These are phyloP conservation scores for Cladosporium sp. DNA, from an alignment of 2,329 filamentous ascomycete species.

Conservation along the genomic window DNA sequence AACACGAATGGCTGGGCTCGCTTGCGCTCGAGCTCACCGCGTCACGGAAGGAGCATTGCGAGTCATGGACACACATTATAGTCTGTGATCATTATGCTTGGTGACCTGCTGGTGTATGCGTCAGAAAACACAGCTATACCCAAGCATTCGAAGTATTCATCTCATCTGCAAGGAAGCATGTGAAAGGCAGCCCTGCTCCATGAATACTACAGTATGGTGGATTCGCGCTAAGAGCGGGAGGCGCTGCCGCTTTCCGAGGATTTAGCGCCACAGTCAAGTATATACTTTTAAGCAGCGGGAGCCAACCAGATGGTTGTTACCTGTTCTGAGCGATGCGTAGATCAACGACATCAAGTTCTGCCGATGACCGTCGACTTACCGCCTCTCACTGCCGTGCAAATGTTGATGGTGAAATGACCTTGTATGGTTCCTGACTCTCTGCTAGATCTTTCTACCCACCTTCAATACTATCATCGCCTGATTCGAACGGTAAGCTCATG, in stretches of 20 bases:
- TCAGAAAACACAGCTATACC: background rate
- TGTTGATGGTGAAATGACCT: background rate
- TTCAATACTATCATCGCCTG: background rate
- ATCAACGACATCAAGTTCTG: background rate
- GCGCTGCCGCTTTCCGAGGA: background rate
- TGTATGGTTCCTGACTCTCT: background rate
- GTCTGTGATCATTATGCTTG: background rate
- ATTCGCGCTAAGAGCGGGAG: background rate
- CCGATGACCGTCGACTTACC: background rate
- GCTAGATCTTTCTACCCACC: background rate
- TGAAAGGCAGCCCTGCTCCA: constrained; percentile 2
- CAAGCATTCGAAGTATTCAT: background rate
- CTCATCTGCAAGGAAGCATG: background rate
- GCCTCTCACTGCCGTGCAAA: background rate
- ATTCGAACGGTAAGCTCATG: background rate
- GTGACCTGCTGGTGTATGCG: background rate
- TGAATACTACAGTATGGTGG: background rate
- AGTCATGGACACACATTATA: background rate
- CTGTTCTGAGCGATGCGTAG: background rate
- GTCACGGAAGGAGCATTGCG: constrained; percentile 1
- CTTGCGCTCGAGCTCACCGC: constrained; percentile 16
- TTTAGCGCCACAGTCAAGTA: background rate
- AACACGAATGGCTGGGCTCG: constrained; percentile 20
- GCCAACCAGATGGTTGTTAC: background rate
- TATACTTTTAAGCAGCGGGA: background rate